phyloP scores from a whole-genome alignment of 2,329 filamentous ascomycete genomes.

The Colletotrichum gigasporum region DNA sequence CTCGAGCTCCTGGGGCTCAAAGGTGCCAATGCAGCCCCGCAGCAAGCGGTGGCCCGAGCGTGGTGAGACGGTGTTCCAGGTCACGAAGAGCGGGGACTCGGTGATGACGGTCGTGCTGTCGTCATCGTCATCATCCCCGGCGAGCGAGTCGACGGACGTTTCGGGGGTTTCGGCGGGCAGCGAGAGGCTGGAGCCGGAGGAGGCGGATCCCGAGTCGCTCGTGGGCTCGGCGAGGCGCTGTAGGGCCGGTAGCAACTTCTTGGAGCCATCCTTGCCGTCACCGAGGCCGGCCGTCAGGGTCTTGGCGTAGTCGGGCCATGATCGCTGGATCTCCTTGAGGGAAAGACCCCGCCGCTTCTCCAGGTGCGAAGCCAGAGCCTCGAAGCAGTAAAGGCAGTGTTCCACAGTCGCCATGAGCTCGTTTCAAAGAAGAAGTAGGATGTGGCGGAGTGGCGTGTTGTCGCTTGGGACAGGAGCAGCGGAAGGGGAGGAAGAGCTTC shows the following conservation, averaged over 20 bases:
- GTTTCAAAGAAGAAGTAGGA: slow-evolving; percentile 4
- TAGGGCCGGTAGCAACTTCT: slow-evolving; percentile 53
- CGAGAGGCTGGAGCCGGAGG: slow-evolving; percentile 48
- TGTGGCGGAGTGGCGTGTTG: slow-evolving; percentile 5
- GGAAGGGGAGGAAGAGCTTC: slow-evolving; percentile 16
- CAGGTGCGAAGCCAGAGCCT: slow-evolving; percentile 80
- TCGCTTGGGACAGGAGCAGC: background rate
- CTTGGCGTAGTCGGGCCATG: slow-evolving; percentile 61
- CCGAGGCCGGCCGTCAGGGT: slow-evolving; percentile 30
- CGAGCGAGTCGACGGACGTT: slow-evolving; percentile 53
- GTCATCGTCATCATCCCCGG: slow-evolving; percentile 37
- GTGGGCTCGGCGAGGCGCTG: slow-evolving; percentile 49
- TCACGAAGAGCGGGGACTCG: slow-evolving; percentile 86
- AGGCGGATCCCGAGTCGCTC: slow-evolving; percentile 40
- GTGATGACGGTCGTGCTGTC: slow-evolving; percentile 40
- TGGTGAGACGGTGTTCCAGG: slow-evolving; percentile 82
- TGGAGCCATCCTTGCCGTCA: slow-evolving; percentile 34
- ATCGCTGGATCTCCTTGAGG: slow-evolving; percentile 74
- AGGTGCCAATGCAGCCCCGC: slow-evolving; percentile 96
- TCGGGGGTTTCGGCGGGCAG: slow-evolving; percentile 51
- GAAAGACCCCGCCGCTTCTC: slow-evolving; percentile 73
- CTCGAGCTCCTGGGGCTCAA: slow-evolving; percentile 79
- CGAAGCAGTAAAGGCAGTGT: slow-evolving; percentile 95
- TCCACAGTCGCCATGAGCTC: slow-evolving; percentile 79
- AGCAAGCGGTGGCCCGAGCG: slow-evolving; percentile 69